Base-by-base conservation (phyloP, 176 grass and related monocot genomes). In the Areca catechu region DNA sequence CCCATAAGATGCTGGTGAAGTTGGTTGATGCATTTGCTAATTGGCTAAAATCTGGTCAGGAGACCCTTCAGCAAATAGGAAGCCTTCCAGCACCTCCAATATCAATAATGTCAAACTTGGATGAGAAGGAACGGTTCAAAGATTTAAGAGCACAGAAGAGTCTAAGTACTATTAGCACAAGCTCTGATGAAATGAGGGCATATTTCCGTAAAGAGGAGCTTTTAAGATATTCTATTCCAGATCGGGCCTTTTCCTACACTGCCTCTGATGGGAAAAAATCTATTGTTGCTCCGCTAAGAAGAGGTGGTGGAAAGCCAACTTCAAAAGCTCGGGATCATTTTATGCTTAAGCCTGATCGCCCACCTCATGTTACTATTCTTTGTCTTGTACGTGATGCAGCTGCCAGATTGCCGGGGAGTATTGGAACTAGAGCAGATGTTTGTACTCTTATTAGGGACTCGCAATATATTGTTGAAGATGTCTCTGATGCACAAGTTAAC, bases 1-100 rank as follows among this genome's bases (percentile, higher is more conserved):
- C 93, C n/a, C 93, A 98, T 63, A 98, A 98, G 72, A 98, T 98
- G 93, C 81, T 98, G 71, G 93, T 98, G 17, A 98, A 98, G 61
- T 79, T 98, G 47, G 93, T 98, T 2, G 93, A 98, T 72, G 87
- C 93, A 72, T 98, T 98, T 92, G 85, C 93, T 76, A 98, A 98
- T 71, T 98, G 93, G 93, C 75, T 98, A 70, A 98, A 98, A 85
- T 88, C 83, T 75, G 88, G 93, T 48, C 93, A 89, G 75, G 88
- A 92, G 71, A 98, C 93, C 53, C 93, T 98, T 70, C 86, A 98
- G 68, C 93, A 98, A 60, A 98, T 98, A 51, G 93, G 93, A 77
- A 87, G 82, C 58, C 84, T 98, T 48, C 93, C 93, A 60, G 58
- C 88, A 50, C 81, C 93, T 67, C 93, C 93, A 20, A 48, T 75